Evolutionary conservation across 208 protist genomes (phyloP).

Genomic region (Leishmania tarentolae): DNA sequence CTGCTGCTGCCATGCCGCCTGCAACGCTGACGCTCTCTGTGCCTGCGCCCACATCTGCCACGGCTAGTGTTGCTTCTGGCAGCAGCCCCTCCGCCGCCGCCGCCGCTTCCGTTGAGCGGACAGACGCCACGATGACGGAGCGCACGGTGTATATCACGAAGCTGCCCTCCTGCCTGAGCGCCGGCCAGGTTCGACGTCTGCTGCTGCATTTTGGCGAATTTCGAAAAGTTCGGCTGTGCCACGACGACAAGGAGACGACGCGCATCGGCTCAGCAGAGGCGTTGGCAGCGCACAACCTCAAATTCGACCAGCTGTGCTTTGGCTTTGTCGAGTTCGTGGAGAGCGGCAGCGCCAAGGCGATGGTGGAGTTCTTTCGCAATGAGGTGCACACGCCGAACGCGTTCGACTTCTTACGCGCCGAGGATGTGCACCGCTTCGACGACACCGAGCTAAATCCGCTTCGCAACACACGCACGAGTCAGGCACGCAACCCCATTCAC

Average conservation of each 20-base stretch:
- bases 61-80: neutral
- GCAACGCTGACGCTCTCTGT: neutral
- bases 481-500: conserved; percentile 78
- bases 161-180: conserved; percentile 63
- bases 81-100: neutral
- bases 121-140: conserved; percentile 50
- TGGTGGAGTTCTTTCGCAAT: conserved; percentile 89
- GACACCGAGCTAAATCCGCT: conserved; percentile 49
- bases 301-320: conserved; percentile 53
- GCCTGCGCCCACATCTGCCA: neutral
- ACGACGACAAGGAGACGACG: conserved; percentile 69
- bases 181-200: conserved; percentile 68
- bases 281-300: conserved; percentile 26
- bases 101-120: conserved; percentile 19
- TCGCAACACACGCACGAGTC: conserved; percentile 53
- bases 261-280: conserved; percentile 26
- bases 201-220: conserved; percentile 82
- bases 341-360: conserved; percentile 53
- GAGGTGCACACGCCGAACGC: conserved; percentile 41
- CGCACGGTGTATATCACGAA: conserved; percentile 88
- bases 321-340: conserved; percentile 84
- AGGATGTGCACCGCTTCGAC: conserved; percentile 16
- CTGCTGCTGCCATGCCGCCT: neutral
- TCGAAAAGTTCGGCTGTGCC: conserved; percentile 83
- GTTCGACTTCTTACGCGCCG: conserved; percentile 55